Conservation (phyloP, 2,329 filamentous ascomycete genomes). For the Trichocomaceae sp. region DNA sequence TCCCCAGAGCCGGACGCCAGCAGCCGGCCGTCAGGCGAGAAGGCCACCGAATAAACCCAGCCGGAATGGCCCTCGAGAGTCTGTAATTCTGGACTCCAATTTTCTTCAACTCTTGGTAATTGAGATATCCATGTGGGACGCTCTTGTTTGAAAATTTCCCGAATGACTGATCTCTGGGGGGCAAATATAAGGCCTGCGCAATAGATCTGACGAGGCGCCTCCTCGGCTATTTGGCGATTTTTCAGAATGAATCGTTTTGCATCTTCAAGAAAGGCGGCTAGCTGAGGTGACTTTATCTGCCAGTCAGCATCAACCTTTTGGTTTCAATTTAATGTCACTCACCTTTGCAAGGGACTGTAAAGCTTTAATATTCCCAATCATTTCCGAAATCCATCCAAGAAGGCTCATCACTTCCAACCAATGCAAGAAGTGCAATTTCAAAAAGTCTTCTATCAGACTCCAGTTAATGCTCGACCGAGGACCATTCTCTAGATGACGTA, state of each 20-base stretch:
- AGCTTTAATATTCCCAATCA: neutral
- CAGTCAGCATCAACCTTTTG: too few relatives aligned
- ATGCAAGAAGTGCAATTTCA: neutral
- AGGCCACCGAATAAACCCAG: neutral
- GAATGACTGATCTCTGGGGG: neutral
- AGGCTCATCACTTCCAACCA: conserved; percentile 3
- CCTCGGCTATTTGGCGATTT: neutral
- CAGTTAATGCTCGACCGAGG: too few relatives aligned
- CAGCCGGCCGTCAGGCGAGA: neutral
- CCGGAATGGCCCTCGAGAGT: conserved; percentile 2
- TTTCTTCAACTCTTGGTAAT: neutral
- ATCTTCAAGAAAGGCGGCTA: neutral
- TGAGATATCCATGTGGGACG: neutral
- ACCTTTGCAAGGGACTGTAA: too few relatives aligned
- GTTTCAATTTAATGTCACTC: too few relatives aligned
- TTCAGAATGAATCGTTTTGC: neutral
- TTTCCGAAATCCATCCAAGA: neutral
- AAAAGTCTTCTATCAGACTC: too few relatives aligned
- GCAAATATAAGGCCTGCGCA: neutral
- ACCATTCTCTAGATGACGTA: neutral
- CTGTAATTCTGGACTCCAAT: neutral
- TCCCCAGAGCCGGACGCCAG: neutral
- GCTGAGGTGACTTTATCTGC: neutral
- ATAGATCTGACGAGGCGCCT: conserved; percentile 3
- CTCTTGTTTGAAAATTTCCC: neutral